A percentile compares a stretch with the other conserved stretches of the same genome.
phyloP scores from a whole-genome alignment of 257 asterid species.

The Solanum chmielewskii region DNA sequence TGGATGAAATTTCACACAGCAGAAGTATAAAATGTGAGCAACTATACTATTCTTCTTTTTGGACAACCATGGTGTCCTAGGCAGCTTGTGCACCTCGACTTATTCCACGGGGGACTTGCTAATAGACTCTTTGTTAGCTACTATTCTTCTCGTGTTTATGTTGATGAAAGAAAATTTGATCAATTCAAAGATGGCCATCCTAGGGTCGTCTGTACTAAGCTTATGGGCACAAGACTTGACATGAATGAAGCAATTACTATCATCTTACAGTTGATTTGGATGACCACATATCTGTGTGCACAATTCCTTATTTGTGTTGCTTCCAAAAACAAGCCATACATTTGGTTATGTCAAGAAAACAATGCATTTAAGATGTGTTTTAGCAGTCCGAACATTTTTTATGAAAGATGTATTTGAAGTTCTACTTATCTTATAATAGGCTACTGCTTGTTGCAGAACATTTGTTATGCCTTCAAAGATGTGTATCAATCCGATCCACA shows the following conservation, averaged over 20 bases:
- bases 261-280: neutral
- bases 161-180: neutral
- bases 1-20: neutral
- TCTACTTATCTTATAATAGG: neutral
- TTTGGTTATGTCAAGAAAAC: neutral
- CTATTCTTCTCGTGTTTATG: neutral
- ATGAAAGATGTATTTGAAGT: neutral
- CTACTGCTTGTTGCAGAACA: constrained; percentile 51
- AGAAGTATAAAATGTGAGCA: neutral
- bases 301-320: neutral
- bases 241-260: neutral
- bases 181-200: neutral
- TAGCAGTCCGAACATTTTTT: neutral
- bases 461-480: constrained; percentile 94
- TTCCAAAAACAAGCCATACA: neutral
- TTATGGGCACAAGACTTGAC: neutral
- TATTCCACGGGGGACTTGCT: neutral
- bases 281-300: neutral
- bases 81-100: neutral
- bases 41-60: neutral
- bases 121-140: neutral
- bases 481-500: constrained; percentile 92
- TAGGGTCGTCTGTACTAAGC: neutral
- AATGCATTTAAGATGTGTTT: neutral
- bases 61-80: neutral